Evolutionary conservation across 2,329 filamentous ascomycete species (phyloP), one percentile per base, ranked within the genome.

Genomic region (Rhytidhysteron rufulum): DNA sequence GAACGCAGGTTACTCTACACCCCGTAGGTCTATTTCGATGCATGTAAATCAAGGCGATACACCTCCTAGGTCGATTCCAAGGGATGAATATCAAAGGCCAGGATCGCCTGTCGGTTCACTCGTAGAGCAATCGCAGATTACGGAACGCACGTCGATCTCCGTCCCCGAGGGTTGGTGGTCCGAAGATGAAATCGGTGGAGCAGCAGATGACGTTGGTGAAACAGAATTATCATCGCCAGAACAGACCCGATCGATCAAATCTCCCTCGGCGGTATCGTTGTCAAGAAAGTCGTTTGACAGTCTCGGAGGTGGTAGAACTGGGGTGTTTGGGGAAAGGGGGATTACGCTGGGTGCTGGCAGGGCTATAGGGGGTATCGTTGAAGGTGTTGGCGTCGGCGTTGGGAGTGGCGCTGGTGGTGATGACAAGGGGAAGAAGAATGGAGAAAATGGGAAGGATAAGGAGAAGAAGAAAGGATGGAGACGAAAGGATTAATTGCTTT

Each of bases 101-200:
- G 42, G 45, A 7, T 62, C 58, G 0, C 54, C 56, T 5, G 49
- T 44, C 9, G 43, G 39, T 7, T 58, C 57, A 2, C 40, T 50
- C 13, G 30, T 24, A 30, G 16, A 15, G 30, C 47, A 48, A 3
- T 63, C 60, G 0, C 58, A 64, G 13, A 43, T 52, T 7, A 64
- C 62, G 2, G 47, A 39, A 1, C 57, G 53, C 27, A 56, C 59
- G 5, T 57, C 60, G 3, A 59, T 55, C 2, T 58, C 51, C 2
- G 50, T 62, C 1, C 63, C 63, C 1, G 63, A 66, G 45, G 62
- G 63, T 9, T 67, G 63, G 63, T 67, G 63, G 63, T 61, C 56
- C 7, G 59, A 54, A 1, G 63, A 67, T 31, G 63, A 67, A 33
- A 58, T 65, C 5, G 62, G 49, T 2, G 60, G 54, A 21, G 41